Base-by-base conservation (phyloP, 495 filamentous ascomycete genomes). In the Hypoxylon rickii region DNA sequence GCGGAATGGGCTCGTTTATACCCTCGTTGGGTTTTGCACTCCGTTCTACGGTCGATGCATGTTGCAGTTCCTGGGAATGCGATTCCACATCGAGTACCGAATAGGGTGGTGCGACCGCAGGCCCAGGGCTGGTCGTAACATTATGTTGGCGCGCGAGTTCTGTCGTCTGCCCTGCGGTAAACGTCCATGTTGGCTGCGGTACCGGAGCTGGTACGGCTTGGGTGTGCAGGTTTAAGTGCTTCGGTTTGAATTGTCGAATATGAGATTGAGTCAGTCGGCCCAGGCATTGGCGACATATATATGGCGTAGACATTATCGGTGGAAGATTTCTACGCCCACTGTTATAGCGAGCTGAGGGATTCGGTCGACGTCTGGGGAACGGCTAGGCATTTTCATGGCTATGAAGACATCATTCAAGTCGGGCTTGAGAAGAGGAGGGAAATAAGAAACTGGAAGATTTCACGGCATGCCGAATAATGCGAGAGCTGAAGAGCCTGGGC, bases 221-320 rank as follows among this genome's bases (percentile, higher is more conserved):
- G 4, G 49, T 51, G 26, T 51, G 54, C 22, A 55, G 12, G 41
- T 51, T 43, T 5, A 39, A 47, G 22, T 7, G 4, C 11, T 36
- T 55, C 1, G 40, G 34, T 29, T 34, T 50, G 2, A 37, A 4
- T 18, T 17, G 44, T 15, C 19, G 13, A 20, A 22, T 10, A 10
- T 29, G 17, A 17, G 41, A 41, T 7, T 38, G 39, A 3, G 55
- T 34, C 37, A 66, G 45, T 32, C 51, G 55, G 18, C 44, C 42
- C 47, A 55, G 49, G 31, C 65, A 68, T 57, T 50, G 53, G 38
- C 52, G 55, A 37, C 65, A 68, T 51, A 61, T 51, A 44, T 63
- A 68, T 13, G 62, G 51, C 34, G 42, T 60, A 45, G 58, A 38
- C 65, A 68, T 68, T 13, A 37, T 61, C 33, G 33, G 11, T 22